Percentiles rank a stretch among this genome's conserved stretches.
Conservation (phyloP, 306 rosid species). For the Trifolium pratense region DNA sequence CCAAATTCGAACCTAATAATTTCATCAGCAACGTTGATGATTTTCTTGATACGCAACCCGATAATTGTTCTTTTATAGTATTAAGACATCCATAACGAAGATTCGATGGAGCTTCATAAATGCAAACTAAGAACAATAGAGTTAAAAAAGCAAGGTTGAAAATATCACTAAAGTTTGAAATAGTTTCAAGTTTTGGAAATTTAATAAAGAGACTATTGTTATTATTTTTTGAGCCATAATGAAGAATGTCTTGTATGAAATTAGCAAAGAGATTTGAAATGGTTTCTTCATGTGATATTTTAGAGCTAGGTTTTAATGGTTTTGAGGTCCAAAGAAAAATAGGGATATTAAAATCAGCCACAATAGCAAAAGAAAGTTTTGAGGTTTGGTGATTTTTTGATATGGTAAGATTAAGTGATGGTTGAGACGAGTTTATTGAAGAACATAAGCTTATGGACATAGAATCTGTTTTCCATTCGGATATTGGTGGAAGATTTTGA, state of each 20-base stretch:
- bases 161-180: conserved; percentile 54
- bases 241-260: conserved; percentile 69
- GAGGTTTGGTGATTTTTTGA: conserved; percentile 54
- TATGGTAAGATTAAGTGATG: conserved; percentile 72
- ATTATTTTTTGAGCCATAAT: conserved; percentile 68
- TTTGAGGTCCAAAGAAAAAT: conserved; percentile 83
- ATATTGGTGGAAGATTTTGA: conserved; percentile 73
- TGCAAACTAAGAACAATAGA: conserved; percentile 72
- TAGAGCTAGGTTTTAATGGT: conserved; percentile 55
- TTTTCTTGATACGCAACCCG: conserved; percentile 52
- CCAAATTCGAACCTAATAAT: conserved; percentile 76
- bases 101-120: conserved; percentile 77
- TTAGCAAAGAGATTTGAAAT: conserved; percentile 61
- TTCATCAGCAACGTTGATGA: conserved; percentile 69
- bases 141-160: conserved; percentile 75
- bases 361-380: conserved; percentile 54
- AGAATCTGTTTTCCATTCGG: conserved; percentile 68
- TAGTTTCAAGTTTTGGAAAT: conserved; percentile 54
- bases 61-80: conserved; percentile 52
- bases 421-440: conserved; percentile 57
- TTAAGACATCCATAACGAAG: conserved; percentile 64
- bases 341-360: conserved; percentile 69
- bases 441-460: conserved; percentile 57
- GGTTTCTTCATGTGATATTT: conserved; percentile 50
- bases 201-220: conserved; percentile 39